These are phyloP conservation scores for Pyrenophora seminiperda DNA, from an alignment of 2,329 filamentous ascomycete species.

Conservation along the genomic window DNA sequence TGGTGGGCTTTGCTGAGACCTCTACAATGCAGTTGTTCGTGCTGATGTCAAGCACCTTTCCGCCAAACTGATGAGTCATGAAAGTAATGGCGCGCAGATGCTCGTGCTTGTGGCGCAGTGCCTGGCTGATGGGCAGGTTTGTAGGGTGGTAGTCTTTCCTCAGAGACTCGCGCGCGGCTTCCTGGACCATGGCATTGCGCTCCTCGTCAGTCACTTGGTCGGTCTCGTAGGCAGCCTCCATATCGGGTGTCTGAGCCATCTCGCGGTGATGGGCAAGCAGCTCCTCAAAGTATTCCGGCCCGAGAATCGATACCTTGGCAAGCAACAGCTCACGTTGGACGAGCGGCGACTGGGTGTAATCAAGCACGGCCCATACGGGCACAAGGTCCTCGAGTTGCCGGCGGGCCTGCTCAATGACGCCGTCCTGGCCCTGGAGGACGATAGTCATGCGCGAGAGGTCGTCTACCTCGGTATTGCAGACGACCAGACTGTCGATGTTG, in stretches of 20 bases:
- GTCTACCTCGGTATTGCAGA: constrained; percentile 96
- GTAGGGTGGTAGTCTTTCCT: constrained; percentile 82
- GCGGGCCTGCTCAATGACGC: constrained; percentile 94
- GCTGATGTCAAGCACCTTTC: constrained; percentile 97
- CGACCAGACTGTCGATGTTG: constrained; percentile 98
- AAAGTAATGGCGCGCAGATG: constrained; percentile 96
- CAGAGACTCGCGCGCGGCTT: constrained; percentile 49
- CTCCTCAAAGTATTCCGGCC: constrained; percentile 98
- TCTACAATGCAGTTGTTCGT: constrained; percentile 99
- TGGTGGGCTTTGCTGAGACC: constrained; percentile 86
- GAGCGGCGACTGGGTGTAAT: constrained; percentile 90
- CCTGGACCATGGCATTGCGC: constrained; percentile 36
- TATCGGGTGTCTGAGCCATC: constrained; percentile 64
- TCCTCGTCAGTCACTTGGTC: constrained; percentile 41
- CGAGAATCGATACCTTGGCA: constrained; percentile 94
- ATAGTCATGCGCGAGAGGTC: constrained; percentile 99
- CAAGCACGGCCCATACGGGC: constrained; percentile 96
- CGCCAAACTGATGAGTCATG: constrained; percentile 95
- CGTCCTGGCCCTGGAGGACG: constrained; percentile 92
- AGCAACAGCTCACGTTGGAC: constrained; percentile 95
- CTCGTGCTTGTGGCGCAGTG: constrained; percentile 94
- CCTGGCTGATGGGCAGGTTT: constrained; percentile 83
- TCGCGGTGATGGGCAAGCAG: constrained; percentile 93
- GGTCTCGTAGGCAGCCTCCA: constrained; percentile 27
- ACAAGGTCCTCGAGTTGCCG: constrained; percentile 95